A percentile compares a stretch with the other conserved stretches of the same genome.
These are phyloP conservation scores for Suillus decipiens DNA, from an alignment of 768 basidiomycete genomes.

Conservation along the genomic window DNA sequence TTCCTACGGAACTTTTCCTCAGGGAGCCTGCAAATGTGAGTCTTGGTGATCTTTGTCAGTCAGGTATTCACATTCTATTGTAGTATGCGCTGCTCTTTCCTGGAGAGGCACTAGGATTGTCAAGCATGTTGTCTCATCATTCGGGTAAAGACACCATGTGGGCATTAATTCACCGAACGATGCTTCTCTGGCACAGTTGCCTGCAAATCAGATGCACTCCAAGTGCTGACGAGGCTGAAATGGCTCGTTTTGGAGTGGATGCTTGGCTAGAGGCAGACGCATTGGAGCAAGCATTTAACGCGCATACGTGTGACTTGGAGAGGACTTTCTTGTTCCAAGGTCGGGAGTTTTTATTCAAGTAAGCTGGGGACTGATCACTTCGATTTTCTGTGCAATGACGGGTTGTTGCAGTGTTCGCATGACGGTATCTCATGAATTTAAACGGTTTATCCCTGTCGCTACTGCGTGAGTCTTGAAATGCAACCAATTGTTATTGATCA, in stretches of 20 bases:
- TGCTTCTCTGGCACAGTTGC: conserved; percentile 75
- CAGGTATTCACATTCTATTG: not conserved
- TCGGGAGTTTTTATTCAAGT: conserved; percentile 65
- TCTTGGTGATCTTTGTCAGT: conserved; percentile 13
- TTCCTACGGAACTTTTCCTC: conserved; percentile 53
- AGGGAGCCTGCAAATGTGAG: conserved; percentile 68
- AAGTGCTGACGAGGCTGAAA: conserved; percentile 45
- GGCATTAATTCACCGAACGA: conserved; percentile 71
- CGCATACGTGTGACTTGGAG: conserved; percentile 68
- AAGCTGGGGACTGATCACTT: conserved; percentile 6
- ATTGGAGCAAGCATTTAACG: conserved; percentile 62
- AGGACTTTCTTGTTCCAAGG: conserved; percentile 68
- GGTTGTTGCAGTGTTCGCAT: conserved; percentile 54
- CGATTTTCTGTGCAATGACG: conserved; percentile 2
- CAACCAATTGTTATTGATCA: not conserved
- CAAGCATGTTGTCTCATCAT: conserved; percentile 23
- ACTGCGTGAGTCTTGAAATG: conserved; percentile 46
- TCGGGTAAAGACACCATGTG: conserved; percentile 68
- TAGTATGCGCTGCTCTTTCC: conserved; percentile 77
- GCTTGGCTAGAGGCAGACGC: conserved; percentile 73
- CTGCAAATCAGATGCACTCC: conserved; percentile 55
- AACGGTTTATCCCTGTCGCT: conserved; percentile 60
- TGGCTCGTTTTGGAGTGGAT: conserved; percentile 61
- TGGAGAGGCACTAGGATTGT: conserved; percentile 58
- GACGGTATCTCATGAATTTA: conserved; percentile 72